Conservation (phyloP, 352 stramenopile genomes). For the Pythium rishiriense region DNA sequence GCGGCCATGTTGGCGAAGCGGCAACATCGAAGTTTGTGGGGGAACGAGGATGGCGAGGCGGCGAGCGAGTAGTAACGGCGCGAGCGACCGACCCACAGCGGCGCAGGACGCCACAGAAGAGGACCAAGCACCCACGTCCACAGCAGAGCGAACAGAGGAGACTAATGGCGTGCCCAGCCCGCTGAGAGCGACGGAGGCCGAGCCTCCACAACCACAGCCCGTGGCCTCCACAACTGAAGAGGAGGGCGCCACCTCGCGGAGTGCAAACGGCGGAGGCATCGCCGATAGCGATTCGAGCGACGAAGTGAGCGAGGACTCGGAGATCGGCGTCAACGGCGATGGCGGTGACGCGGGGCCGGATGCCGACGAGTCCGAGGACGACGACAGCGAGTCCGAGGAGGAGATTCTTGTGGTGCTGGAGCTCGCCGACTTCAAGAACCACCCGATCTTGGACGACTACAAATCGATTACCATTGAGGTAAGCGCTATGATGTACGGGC, state of each 20-base stretch:
- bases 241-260: background rate
- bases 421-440: slow-evolving; percentile 80
- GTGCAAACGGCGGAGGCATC: background rate
- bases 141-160: background rate
- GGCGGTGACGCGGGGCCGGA: background rate
- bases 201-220: background rate
- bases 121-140: background rate
- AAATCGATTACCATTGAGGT: slow-evolving; percentile 63
- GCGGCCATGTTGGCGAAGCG: background rate
- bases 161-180: background rate
- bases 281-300: slow-evolving; percentile 11
- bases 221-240: background rate
- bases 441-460: slow-evolving; percentile 77
- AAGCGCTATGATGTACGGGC: background rate
- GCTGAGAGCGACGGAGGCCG: background rate
- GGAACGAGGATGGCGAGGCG: slow-evolving; percentile 8
- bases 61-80: background rate
- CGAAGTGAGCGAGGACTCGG: slow-evolving; percentile 14
- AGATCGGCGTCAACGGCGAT: background rate
- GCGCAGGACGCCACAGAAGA: background rate
- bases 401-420: slow-evolving; percentile 75
- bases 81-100: slow-evolving; percentile 8
- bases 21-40: background rate
- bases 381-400: slow-evolving; percentile 57
- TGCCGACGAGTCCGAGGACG: slow-evolving; percentile 4